Base-by-base conservation (phyloP, 257 asterid species). In the Oldenlandia corymbosa region DNA sequence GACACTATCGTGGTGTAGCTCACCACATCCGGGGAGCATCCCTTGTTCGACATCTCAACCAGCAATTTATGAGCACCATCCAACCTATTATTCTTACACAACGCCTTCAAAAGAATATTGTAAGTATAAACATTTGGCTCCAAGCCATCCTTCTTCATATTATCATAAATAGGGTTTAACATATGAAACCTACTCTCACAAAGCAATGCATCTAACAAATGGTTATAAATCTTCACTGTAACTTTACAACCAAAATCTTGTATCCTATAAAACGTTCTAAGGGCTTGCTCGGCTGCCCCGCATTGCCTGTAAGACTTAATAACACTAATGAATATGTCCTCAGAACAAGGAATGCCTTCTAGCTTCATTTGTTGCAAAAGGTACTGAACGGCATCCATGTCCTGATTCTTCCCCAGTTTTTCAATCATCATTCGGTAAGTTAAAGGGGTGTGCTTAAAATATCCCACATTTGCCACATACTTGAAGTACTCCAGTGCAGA, bases 361-460 rank as follows among this genome's bases (percentile, higher is more conserved):
- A 88, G 68, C 75, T 91, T 82, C 97, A 91, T 91, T 71, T 88
- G 97, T 54, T 85, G 89, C 72, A 91, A 58, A 60, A 88, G 95
- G 75, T 88, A 91, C 48, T 88, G 97, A 63, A 91, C 85, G 47
- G 74, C 85, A 62, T 91, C 95, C 73, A 85, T 78, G 41, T 85
- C 86, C 8, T 81, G 80, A 31, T 67, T 43, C 23, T 50, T 54
- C 45, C 95, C 93, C 0, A 91, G 91, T 62, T 82, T 85, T 55
- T 85, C 85, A 20, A 88, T 79, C 98, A 91, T 88, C 72, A 64
- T 23, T 49, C 74, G 73, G 73, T 91, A 91, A 16, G 97, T 86
- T 37, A 50, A 71, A 48, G 76, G 80, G 8, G 98, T 88, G 75
- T 88, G 98, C 78, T 80, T 85, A 77, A 88, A 88, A 55, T 79